Evolutionary conservation across 75 land plant genomes (phyloP), one percentile per base, ranked within the genome.

Genomic region (Adiantum capillusveneris): DNA sequence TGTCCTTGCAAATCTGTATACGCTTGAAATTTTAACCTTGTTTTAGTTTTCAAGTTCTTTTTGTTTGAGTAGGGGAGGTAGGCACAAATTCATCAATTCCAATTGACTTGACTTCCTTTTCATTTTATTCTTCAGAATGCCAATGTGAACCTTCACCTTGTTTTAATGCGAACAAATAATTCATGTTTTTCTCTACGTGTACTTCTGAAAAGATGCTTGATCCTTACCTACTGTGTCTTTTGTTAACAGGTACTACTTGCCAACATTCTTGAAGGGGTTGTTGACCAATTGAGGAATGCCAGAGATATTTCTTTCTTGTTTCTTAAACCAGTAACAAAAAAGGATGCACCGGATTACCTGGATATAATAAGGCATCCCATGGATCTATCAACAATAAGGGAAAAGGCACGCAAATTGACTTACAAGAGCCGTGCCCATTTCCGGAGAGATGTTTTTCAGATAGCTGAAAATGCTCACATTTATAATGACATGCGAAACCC

Each of bases 261-360:
- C 30, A 95, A 90, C 59, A 74, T 86, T 13, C 72, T 95, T 41
- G 97, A 86, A 58, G 60, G 29, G 34, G 78, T 95, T 39, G 84
- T 87, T 39, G 92, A 95, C 16, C 67, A 17, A 6, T 56, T 95
- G 54, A 77, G 34, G 53, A 79, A 69, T 14, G 62, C 54, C 13
- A 44, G 27, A 9, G 88, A 86, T 1, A 48, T 81, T 2, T 81
- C 96, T 13, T 86, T 52, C 51, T 79, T 95, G 0, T 95, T 95
- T 77, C 65, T 69, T 0, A 90, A 86, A 66, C 99, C 99, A 0
- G 99, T 90, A 3, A 58, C 92, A 18, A 95, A 84, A 74, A 95
- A 95, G 58, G 96, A 95, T 31, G 97, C 99, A 25, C 97, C 99
- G 1, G 97, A 95, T 53, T 95, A 95, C 67, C 68, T 68, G 17